These are phyloP conservation scores for Colletotrichum sp. DNA, from an alignment of 2,329 filamentous ascomycete genomes.

Conservation along the genomic window DNA sequence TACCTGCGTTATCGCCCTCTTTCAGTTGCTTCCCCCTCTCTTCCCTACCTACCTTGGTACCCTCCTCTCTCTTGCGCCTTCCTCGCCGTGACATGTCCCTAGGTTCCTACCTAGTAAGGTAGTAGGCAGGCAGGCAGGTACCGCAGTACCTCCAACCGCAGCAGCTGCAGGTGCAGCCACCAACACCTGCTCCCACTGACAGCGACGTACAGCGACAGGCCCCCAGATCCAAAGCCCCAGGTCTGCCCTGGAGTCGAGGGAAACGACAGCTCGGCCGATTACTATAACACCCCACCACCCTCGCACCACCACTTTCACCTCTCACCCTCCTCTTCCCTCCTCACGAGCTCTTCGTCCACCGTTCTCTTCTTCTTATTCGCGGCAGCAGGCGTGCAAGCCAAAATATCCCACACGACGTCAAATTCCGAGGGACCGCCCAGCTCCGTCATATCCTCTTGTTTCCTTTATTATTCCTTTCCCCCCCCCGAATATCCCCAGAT, in stretches of 20 bases:
- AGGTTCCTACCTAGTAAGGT: not conserved
- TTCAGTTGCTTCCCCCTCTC: too few relatives aligned
- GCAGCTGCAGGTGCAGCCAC: not conserved
- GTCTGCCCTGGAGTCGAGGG: not conserved
- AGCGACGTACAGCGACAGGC: constrained; percentile 1
- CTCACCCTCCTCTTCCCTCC: constrained; percentile 51
- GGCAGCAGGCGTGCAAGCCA: constrained; percentile 67
- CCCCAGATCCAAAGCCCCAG: not conserved
- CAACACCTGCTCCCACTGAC: constrained; percentile 9
- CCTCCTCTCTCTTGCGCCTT: not conserved
- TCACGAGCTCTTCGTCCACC: constrained; percentile 64
- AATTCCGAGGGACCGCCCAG: constrained; percentile 55
- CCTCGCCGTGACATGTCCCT: not conserved
- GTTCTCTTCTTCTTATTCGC: constrained; percentile 63
- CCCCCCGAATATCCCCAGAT: constrained; percentile 14
- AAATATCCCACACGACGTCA: constrained; percentile 42
- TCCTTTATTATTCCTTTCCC: constrained; percentile 46
- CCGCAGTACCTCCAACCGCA: not conserved
- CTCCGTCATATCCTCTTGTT: constrained; percentile 49
- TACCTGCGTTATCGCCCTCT: too few relatives aligned
- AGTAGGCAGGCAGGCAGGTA: not conserved
- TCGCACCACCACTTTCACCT: constrained; percentile 44
- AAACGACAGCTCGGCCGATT: constrained; percentile 5
- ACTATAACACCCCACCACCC: constrained; percentile 58
- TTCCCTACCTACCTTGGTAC: not conserved